Conservation (phyloP, 202 grass and related monocot genomes). For the Saccharum hybrid region DNA sequence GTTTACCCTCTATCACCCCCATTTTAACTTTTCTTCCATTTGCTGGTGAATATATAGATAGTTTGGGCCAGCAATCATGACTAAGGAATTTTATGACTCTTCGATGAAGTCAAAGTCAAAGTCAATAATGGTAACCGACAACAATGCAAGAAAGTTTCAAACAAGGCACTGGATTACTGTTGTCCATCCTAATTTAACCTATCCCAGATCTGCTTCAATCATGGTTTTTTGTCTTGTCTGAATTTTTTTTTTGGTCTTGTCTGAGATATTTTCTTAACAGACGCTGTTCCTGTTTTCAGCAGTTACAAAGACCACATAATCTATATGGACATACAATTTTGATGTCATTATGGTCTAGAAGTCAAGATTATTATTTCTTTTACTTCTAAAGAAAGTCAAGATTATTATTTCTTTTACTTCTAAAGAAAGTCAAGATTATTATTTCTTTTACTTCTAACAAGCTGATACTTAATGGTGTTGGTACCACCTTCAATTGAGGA, state of each 20-base stretch:
- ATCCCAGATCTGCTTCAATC: not conserved
- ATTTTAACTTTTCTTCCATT: not conserved
- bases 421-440: too few relatives aligned
- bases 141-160: not conserved
- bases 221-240: not conserved
- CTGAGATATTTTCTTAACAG: not conserved
- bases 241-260: not conserved
- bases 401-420: too few relatives aligned
- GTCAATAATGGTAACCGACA: not conserved
- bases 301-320: not conserved
- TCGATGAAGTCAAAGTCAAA: not conserved
- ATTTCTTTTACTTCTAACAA: conserved; percentile 6
- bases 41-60: conserved; percentile 3
- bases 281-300: not conserved
- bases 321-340: not conserved
- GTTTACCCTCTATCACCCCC: not conserved
- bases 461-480: not conserved
- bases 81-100: not conserved
- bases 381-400: too few relatives aligned
- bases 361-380: not conserved
- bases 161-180: not conserved
- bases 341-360: not conserved
- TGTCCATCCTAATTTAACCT: not conserved
- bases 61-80: not conserved
- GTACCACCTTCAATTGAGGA: not conserved